Evolutionary conservation across 1,139 yeast species (phyloP).

Genomic region (Diutina mesorugosa): DNA sequence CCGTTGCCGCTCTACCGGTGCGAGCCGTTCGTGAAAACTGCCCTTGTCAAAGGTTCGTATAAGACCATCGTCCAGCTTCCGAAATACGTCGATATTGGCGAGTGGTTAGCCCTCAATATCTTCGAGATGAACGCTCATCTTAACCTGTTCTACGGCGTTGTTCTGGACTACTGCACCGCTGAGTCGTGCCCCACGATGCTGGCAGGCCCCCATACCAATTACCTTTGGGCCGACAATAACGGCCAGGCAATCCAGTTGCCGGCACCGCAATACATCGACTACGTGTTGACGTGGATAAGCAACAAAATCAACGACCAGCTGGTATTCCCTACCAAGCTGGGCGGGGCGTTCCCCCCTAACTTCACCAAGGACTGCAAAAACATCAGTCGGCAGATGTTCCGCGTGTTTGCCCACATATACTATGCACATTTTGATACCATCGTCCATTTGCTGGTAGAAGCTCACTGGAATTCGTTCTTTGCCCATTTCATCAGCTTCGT

Average conservation of each 20-base stretch:
- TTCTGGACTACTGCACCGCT: conserved; percentile 81
- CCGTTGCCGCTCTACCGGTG: conserved; percentile 58
- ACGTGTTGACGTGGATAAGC: conserved; percentile 83
- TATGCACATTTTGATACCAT: conserved; percentile 90
- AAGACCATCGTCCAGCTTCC: conserved; percentile 93
- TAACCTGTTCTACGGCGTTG: conserved; percentile 78
- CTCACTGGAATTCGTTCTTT: conserved; percentile 96
- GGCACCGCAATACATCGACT: conserved; percentile 86
- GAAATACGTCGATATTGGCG: conserved; percentile 85
- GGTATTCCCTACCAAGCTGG: conserved; percentile 83
- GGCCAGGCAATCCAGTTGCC: conserved; percentile 77
- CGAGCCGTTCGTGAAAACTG: conserved; percentile 89
- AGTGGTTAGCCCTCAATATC: conserved; percentile 90
- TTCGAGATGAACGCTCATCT: conserved; percentile 82
- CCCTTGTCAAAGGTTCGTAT: conserved; percentile 94
- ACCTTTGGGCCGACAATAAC: conserved; percentile 77
- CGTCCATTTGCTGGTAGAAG: conserved; percentile 81
- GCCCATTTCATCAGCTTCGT: conserved; percentile 89
- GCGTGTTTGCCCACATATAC: conserved; percentile 93
- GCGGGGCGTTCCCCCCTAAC: conserved; percentile 86
- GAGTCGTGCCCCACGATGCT: conserved; percentile 89
- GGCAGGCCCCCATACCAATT: conserved; percentile 88
- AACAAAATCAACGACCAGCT: conserved; percentile 81
- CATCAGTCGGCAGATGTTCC: conserved; percentile 82
- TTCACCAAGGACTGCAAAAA: conserved; percentile 75